Conservation (phyloP, 768 basidiomycete species). For the Termitomyces sp. region DNA sequence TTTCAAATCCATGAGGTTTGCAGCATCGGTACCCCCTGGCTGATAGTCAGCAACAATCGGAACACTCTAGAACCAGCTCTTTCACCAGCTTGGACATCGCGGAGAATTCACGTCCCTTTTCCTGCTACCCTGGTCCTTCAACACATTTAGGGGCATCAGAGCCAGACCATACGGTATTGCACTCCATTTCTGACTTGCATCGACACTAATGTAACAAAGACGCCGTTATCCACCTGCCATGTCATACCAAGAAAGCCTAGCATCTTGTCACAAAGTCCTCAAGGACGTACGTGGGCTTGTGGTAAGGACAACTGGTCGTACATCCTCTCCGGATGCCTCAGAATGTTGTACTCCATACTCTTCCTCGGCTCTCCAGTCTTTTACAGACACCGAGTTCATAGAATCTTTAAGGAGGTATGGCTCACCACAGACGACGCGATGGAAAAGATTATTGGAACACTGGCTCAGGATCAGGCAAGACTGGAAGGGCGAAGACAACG, state of each 20-base stretch:
- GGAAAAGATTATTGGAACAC: neutral
- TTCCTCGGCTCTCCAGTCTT: slow-evolving; percentile 1
- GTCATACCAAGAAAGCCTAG: too few relatives aligned
- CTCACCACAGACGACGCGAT: neutral
- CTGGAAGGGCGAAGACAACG: neutral
- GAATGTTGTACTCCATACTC: neutral
- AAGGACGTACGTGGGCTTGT: neutral
- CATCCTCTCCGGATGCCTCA: neutral
- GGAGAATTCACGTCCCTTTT: neutral
- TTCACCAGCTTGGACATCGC: neutral
- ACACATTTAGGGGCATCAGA: neutral
- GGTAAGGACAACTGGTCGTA: neutral
- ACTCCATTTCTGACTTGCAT: neutral
- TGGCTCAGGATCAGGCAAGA: neutral
- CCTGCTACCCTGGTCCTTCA: neutral
- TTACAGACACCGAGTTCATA: neutral
- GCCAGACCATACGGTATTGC: neutral
- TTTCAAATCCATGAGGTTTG: neutral
- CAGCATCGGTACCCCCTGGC: neutral
- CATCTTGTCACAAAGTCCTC: neutral
- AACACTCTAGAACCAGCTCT: neutral
- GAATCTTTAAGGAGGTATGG: slow-evolving; percentile 3
- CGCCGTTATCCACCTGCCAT: neutral
- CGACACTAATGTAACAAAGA: neutral
- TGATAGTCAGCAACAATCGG: neutral